A percentile compares a stretch with the other conserved stretches of the same genome.
Conservation (phyloP, 2,329 filamentous ascomycete genomes). For the Hymenoscyphus fructigenus region DNA sequence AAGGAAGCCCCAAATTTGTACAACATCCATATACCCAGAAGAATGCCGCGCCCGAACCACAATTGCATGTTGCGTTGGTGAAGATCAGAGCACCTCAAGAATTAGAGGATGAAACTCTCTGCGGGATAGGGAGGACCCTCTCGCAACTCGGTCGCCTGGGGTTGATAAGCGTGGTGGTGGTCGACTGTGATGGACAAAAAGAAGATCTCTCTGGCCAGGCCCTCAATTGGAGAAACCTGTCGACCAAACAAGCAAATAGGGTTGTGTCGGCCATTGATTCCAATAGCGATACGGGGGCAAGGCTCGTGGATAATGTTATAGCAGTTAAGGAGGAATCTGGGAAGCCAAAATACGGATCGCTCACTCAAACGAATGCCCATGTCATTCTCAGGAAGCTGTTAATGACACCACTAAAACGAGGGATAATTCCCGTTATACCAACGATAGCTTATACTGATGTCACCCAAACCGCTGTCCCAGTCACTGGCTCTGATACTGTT, state of each 20-base stretch:
- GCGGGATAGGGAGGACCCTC: slow-evolving; percentile 78
- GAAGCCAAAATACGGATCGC: slow-evolving; percentile 9
- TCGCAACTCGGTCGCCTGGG: slow-evolving; percentile 81
- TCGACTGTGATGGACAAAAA: slow-evolving; percentile 62
- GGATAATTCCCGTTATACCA: slow-evolving; percentile 69
- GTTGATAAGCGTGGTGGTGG: slow-evolving; percentile 75
- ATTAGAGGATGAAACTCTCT: slow-evolving; percentile 66
- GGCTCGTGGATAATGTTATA: slow-evolving; percentile 59
- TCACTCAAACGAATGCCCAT: slow-evolving; percentile 27
- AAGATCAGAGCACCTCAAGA: slow-evolving; percentile 75
- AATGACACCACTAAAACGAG: slow-evolving; percentile 63
- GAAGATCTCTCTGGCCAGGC: slow-evolving; percentile 21
- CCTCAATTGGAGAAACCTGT: slow-evolving; percentile 43
- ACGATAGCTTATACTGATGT: slow-evolving; percentile 58
- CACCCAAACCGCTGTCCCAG: slow-evolving; percentile 46
- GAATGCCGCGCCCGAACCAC: slow-evolving; percentile 26
- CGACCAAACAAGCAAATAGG: slow-evolving; percentile 66
- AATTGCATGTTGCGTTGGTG: slow-evolving; percentile 77
- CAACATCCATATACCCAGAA: slow-evolving; percentile 43
- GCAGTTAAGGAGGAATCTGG: slow-evolving; percentile 30
- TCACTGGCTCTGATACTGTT: slow-evolving; percentile 63
- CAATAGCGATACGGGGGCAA: slow-evolving; percentile 65
- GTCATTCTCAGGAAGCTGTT: slow-evolving; percentile 54
- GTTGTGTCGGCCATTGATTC: slow-evolving; percentile 73
- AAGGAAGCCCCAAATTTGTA: slow-evolving; percentile 59